Conservation (phyloP, 2,329 filamentous ascomycete genomes). For the Calonectria ilicicola region DNA sequence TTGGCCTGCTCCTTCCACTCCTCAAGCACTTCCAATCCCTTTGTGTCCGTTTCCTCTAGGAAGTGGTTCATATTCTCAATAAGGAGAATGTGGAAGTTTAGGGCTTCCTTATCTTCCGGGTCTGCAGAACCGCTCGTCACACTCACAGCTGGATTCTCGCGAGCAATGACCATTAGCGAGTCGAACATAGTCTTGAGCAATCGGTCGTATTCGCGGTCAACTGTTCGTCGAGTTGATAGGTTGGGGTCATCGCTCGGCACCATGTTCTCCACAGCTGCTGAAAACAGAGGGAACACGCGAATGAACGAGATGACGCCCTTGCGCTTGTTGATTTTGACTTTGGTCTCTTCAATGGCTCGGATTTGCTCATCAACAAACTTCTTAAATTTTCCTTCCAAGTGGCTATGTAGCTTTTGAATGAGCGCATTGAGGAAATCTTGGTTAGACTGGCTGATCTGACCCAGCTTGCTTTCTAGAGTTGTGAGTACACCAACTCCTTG, state of each 20-base stretch:
- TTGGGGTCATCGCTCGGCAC: conserved; percentile 69
- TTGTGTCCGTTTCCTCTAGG: conserved; percentile 87
- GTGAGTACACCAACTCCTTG: conserved; percentile 92
- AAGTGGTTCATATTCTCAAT: conserved; percentile 99
- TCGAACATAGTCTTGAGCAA: conserved; percentile 98
- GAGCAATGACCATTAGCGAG: conserved; percentile 92
- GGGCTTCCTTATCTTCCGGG: conserved; percentile 91
- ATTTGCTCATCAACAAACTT: conserved; percentile 96
- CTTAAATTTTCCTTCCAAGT: conserved; percentile 80
- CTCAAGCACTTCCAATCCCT: conserved; percentile 79
- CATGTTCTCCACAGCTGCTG: conserved; percentile 86
- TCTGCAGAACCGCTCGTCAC: conserved; percentile 60
- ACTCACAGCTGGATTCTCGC: conserved; percentile 70
- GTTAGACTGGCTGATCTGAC: conserved; percentile 87
- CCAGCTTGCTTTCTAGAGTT: conserved; percentile 81
- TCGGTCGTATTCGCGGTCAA: conserved; percentile 89
- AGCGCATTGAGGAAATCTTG: conserved; percentile 89
- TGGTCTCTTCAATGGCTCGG: conserved; percentile 95
- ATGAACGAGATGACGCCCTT: conserved; percentile 97
- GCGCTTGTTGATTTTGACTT: conserved; percentile 98
- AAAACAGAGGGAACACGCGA: conserved; percentile 90
- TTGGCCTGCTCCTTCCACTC: conserved; percentile 85
- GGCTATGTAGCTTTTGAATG: conserved; percentile 82
- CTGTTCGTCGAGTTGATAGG: conserved; percentile 76
- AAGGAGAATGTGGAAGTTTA: conserved; percentile 96